Evolutionary conservation across 352 stramenopile species (phyloP).

Genomic region (Globisporangium nunn): DNA sequence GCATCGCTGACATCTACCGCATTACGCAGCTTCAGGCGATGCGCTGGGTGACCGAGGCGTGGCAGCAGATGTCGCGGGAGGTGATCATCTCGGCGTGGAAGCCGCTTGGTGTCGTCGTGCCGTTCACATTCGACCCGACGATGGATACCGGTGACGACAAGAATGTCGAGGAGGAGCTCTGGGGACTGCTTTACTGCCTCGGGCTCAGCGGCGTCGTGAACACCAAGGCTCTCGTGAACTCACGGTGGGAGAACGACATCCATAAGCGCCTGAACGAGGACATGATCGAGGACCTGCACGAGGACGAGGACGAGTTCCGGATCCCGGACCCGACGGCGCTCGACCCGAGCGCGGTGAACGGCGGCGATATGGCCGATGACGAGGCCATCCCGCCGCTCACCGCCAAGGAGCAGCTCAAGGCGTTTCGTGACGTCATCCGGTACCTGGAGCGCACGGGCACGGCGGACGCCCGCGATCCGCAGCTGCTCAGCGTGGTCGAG

Average conservation of each 20-base stretch:
- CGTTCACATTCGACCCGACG: slow-evolving; percentile 61
- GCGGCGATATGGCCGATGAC: slow-evolving; percentile 21
- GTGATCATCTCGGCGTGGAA: slow-evolving; percentile 79
- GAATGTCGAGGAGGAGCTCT: slow-evolving; percentile 84
- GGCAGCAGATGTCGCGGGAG: slow-evolving; percentile 74
- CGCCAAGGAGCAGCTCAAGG: slow-evolving; percentile 78
- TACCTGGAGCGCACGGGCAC: slow-evolving; percentile 74
- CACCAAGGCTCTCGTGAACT: slow-evolving; percentile 86
- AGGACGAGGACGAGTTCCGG: slow-evolving; percentile 79
- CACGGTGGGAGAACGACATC: slow-evolving; percentile 84
- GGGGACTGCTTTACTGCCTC: slow-evolving; percentile 79
- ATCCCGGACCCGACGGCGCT: slow-evolving; percentile 45
- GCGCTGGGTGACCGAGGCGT: slow-evolving; percentile 80
- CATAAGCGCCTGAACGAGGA: slow-evolving; percentile 87
- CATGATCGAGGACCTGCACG: slow-evolving; percentile 79
- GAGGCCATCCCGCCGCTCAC: slow-evolving; percentile 35
- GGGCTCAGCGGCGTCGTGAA: slow-evolving; percentile 80
- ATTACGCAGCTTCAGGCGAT: slow-evolving; percentile 85
- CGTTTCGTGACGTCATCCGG: slow-evolving; percentile 82
- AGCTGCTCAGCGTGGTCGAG: slow-evolving; percentile 73
- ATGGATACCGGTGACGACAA: slow-evolving; percentile 59
- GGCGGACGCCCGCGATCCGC: slow-evolving; percentile 53
- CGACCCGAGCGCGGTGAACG: slow-evolving; percentile 12
- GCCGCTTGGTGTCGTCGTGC: slow-evolving; percentile 42
- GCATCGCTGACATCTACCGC: slow-evolving; percentile 66